These are phyloP conservation scores for Biscogniauxia sp. DNA, from an alignment of 2,329 filamentous ascomycete genomes.

Conservation along the genomic window DNA sequence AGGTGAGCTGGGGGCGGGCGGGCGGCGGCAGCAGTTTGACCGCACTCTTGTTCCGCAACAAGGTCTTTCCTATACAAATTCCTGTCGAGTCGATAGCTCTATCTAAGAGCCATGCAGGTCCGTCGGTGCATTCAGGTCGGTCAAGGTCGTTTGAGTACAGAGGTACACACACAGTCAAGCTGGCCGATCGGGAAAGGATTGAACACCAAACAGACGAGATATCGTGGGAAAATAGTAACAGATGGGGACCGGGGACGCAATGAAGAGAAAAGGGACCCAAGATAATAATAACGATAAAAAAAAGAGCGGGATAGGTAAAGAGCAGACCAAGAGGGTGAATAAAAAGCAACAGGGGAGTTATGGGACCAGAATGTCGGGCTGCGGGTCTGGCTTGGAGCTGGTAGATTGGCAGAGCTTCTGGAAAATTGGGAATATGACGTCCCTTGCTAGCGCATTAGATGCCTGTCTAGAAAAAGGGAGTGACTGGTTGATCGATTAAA, in stretches of 20 bases:
- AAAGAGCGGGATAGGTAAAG: constrained; percentile 19
- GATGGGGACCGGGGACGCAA: constrained; percentile 10
- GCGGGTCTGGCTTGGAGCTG: constrained; percentile 33
- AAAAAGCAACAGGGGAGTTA: constrained; percentile 31
- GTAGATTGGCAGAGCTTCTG: constrained; percentile 33
- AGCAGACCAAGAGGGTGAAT: constrained; percentile 28
- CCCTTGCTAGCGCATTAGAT: constrained; percentile 35
- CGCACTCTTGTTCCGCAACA: constrained; percentile 18
- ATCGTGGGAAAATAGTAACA: constrained; percentile 9
- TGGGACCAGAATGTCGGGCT: constrained; percentile 33
- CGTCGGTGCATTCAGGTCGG: constrained; percentile 37
- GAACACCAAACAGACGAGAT: constrained; percentile 13
- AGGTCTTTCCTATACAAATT: constrained; percentile 27
- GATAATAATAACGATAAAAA: constrained; percentile 17
- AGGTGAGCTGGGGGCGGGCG: not conserved
- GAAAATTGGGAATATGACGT: constrained; percentile 29
- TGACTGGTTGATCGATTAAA: constrained; percentile 30
- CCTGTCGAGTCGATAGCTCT: constrained; percentile 33
- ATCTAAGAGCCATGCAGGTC: constrained; percentile 35
- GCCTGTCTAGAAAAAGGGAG: constrained; percentile 30
- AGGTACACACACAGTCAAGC: constrained; percentile 10
- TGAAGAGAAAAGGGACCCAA: constrained; percentile 15
- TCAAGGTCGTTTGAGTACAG: constrained; percentile 12
- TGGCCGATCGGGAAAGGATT: constrained; percentile 17
- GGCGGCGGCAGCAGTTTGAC: constrained; percentile 3